Conservation (phyloP, 2,329 filamentous ascomycete genomes). For the Emericellopsis atlantica region DNA sequence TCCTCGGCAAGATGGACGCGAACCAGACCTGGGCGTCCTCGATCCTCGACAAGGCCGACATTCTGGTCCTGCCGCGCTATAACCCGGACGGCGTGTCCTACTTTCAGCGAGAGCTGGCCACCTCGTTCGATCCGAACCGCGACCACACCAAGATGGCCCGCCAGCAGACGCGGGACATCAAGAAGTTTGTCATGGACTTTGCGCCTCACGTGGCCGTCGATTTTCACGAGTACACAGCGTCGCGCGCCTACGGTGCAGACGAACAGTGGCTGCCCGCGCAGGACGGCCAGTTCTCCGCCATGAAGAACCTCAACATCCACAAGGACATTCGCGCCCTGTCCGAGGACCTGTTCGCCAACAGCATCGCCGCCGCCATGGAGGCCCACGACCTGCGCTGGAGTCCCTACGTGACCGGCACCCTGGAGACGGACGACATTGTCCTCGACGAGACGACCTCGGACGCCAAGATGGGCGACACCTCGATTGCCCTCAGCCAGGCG, state of each 20-base stretch:
- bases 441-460: conserved; percentile 15
- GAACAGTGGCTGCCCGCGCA: conserved; percentile 9
- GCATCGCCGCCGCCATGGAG: conserved; percentile 7
- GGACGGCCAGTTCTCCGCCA: conserved; percentile 16
- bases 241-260: conserved; percentile 7
- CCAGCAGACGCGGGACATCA: conserved; percentile 16
- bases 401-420: conserved; percentile 12
- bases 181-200: conserved; percentile 12
- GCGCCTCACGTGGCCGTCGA: conserved; percentile 15
- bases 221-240: conserved; percentile 16
- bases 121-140: conserved; percentile 16
- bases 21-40: conserved; percentile 13
- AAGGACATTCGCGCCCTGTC: conserved; percentile 13
- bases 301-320: conserved; percentile 19
- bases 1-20: conserved; percentile 16
- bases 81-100: conserved; percentile 19
- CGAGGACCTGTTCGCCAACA: conserved; percentile 11
- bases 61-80: conserved; percentile 16
- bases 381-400: conserved; percentile 13
- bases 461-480: conserved; percentile 15
- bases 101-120: conserved; percentile 14
- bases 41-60: conserved; percentile 13
- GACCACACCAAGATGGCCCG: conserved; percentile 18
- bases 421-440: conserved; percentile 4
- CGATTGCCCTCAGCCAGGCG: conserved; percentile 14